Evolutionary conservation across 2,329 filamentous ascomycete genomes (phyloP).

Genomic region (Didymella arachidicola): DNA sequence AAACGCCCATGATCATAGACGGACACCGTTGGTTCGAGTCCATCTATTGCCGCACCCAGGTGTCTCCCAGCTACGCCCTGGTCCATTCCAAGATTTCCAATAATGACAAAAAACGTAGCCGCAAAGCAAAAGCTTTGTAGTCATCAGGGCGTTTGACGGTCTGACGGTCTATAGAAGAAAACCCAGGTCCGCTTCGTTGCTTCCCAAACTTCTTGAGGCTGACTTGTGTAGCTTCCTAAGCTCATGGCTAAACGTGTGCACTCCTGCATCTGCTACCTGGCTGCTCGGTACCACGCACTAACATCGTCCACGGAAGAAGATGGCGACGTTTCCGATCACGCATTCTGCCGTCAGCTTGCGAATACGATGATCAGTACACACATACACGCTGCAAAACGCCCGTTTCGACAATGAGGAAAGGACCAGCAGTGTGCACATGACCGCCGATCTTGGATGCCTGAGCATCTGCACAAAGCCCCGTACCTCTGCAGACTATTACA

Average conservation of each 20-base stretch:
- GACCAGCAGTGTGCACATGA: neutral
- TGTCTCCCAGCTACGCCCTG: too few species aligned
- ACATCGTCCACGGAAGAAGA: neutral
- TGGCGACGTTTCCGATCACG: neutral
- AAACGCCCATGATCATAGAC: neutral
- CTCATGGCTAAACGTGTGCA: neutral
- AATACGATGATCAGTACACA: neutral
- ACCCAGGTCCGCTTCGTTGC: neutral
- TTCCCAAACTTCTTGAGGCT: neutral
- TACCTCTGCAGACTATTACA: constrained; percentile 42
- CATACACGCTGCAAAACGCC: neutral
- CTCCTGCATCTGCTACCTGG: neutral
- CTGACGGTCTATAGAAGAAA: too few species aligned
- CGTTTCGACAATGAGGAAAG: neutral
- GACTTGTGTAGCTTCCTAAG: neutral
- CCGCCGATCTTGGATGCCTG: too few species aligned
- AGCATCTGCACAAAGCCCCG: neutral
- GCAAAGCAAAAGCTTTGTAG: too few species aligned
- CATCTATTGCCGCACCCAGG: neutral
- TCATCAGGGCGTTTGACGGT: too few species aligned
- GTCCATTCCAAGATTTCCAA: neutral
- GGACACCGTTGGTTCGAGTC: neutral
- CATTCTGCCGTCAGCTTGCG: neutral
- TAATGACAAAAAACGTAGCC: too few species aligned
- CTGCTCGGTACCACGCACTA: neutral